Evolutionary conservation across 768 basidiomycete species (phyloP), one percentile per base, ranked within the genome.

Genomic region (Goffeauzyma gilvescens): DNA sequence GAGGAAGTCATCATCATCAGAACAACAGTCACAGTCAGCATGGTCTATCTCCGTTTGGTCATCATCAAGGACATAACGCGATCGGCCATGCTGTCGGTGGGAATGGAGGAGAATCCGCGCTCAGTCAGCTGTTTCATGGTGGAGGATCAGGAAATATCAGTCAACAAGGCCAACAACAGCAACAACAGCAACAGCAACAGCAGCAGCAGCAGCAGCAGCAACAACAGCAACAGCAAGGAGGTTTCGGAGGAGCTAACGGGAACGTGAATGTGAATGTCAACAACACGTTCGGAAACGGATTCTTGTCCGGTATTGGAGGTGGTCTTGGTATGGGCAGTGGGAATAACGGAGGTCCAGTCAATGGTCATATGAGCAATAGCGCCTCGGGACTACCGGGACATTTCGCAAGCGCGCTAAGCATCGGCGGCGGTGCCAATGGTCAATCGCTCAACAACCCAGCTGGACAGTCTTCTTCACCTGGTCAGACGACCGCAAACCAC

Each of bases 111-210:
- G n/a, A n/a, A n/a, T n/a, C n/a, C n/a, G n/a, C n/a, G n/a, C n/a
- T n/a, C n/a, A n/a, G n/a, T n/a, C n/a, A n/a, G n/a, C n/a, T n/a
- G n/a, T n/a, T n/a, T n/a, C n/a, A n/a, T n/a, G n/a, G n/a, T n/a
- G n/a, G n/a, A n/a, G n/a, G n/a, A n/a, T n/a, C n/a, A n/a, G n/a
- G n/a, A n/a, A n/a, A n/a, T n/a, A n/a, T n/a, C n/a, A n/a, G n/a
- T n/a, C n/a, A n/a, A n/a, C n/a, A n/a, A n/a, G n/a, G n/a, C 18
- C 40, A 41, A 32, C 40, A 28, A n/a, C 24, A 32, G 8, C 25
- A 36, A 23, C 17, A 36, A 12, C 34, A 36, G 24, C 5, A n/a
- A 4, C 21, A 21, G 21, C 5, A 21, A 10, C 17, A 36, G 4
- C 40, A 26, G 4, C 9, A 10, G 14, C 24, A 40, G n/a, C 21